Evolutionary conservation across 1,284 basidiomycete species (phyloP), one percentile per base, ranked within the genome.

Genomic region (Schizopora paradoxa): DNA sequence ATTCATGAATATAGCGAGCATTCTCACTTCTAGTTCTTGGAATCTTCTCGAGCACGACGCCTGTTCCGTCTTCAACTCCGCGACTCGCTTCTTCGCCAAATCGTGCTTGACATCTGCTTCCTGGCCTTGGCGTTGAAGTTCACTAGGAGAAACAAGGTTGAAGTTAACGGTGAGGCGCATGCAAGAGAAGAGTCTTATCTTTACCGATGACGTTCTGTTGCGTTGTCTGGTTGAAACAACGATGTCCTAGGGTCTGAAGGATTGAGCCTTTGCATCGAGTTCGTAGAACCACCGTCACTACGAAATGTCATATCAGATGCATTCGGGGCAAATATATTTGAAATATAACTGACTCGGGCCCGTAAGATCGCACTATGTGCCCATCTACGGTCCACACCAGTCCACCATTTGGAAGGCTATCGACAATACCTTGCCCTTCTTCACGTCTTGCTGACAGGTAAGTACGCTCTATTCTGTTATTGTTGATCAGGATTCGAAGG

Each of bases 401-500:
- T 10, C 82, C 76, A 31, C 67, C 76, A 11, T 69, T 63, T 5
- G 61, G 56, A 14, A 82, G 51, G 8, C 60, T 54, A 43, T 71
- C 59, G 31, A 87, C 69, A 29, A 73, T 60, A 1, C 66, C 52
- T 48, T 90, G 77, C 2, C 75, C 88, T 21, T 79, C 74, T 1
- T 58, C 58, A 64, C 86, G 85, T 6, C 65, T 76, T 1, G 58
- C 58, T 0, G 85, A 79, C 8, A 98, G 72, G 3, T 91, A 66
- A 2, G 73, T 76, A 13, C 73, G 69, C 62, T 99, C 95, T 45
- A 97, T 89, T 33, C 65, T 66, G 16, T 66, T 65, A 31, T 73
- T 66, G 61, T 91, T 91, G 65, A 98, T 84, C 29, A 99, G 64
- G 41, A 94, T 73, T 39, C 92, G 89, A 22, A 82, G 69, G 2